These are phyloP conservation scores for Phytopythium litorale DNA, from an alignment of 352 stramenopile species.

Conservation along the genomic window DNA sequence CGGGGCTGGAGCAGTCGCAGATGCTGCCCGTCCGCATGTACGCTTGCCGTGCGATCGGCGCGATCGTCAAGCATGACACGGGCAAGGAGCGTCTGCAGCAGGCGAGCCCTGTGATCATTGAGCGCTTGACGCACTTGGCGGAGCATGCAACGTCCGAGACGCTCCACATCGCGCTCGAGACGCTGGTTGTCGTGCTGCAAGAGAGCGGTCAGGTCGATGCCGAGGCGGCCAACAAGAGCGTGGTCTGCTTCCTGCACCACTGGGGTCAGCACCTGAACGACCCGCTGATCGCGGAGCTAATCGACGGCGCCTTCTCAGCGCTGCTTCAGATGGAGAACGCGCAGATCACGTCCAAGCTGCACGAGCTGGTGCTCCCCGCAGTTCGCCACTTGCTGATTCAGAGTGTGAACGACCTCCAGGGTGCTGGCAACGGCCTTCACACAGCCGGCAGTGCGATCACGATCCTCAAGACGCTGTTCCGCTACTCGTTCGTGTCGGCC, in stretches of 20 bases:
- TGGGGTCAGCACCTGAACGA: slow-evolving; percentile 74
- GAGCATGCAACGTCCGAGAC: slow-evolving; percentile 63
- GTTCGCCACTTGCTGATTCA: slow-evolving; percentile 56
- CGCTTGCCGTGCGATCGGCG: slow-evolving; percentile 68
- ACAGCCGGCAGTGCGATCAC: slow-evolving; percentile 64
- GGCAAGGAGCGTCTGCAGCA: slow-evolving; percentile 55
- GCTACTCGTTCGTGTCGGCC: slow-evolving; percentile 57
- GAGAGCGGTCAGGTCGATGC: slow-evolving; percentile 36
- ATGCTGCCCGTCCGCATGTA: slow-evolving; percentile 77
- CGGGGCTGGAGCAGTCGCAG: slow-evolving; percentile 61
- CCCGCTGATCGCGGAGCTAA: slow-evolving; percentile 67
- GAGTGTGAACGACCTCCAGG: slow-evolving; percentile 40
- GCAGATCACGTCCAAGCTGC: slow-evolving; percentile 50
- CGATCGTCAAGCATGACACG: slow-evolving; percentile 57
- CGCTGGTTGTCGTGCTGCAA: slow-evolving; percentile 67
- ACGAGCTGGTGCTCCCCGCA: slow-evolving; percentile 62
- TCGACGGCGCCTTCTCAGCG: slow-evolving; percentile 60
- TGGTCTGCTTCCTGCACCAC: slow-evolving; percentile 60
- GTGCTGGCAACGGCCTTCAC: slow-evolving; percentile 48
- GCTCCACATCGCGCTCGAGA: slow-evolving; percentile 76
- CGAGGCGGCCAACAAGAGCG: slow-evolving; percentile 37
- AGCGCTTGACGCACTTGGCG: slow-evolving; percentile 55
- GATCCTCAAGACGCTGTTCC: slow-evolving; percentile 70
- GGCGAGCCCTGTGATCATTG: slow-evolving; percentile 43
- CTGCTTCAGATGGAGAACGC: slow-evolving; percentile 62